A percentile compares a stretch with the other conserved stretches of the same genome.
Conservation (phyloP, 163 green algal genomes). For the Scenedesmus sp. region DNA sequence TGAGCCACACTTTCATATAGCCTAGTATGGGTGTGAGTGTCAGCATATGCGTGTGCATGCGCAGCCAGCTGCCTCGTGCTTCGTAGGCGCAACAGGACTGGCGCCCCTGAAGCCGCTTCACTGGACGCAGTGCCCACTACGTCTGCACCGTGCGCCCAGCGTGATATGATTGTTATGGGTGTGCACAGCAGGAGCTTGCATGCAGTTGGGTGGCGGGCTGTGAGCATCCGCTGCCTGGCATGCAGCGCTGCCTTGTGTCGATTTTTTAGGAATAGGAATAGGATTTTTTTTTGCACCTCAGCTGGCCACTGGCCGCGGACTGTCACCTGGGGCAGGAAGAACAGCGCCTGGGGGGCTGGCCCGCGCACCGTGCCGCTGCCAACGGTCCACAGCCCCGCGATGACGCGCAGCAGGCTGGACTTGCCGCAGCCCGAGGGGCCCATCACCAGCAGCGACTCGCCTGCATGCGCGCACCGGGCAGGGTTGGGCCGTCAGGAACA, state of each 20-base stretch:
- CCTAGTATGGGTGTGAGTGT: too few species aligned
- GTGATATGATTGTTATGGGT: too few species aligned
- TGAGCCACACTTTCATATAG: background rate
- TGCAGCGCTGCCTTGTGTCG: too few species aligned
- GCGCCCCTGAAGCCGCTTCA: too few species aligned
- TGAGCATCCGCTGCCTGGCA: too few species aligned
- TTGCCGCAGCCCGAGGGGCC: conserved; percentile 95
- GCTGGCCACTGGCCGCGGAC: background rate
- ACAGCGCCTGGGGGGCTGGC: background rate
- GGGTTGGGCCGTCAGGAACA: background rate
- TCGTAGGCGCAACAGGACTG: too few species aligned
- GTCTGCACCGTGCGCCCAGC: too few species aligned
- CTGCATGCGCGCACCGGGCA: conserved; percentile 27
- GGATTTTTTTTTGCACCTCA: too few species aligned
- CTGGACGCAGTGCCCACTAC: too few species aligned
- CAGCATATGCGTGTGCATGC: background rate
- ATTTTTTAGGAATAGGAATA: too few species aligned
- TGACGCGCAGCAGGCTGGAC: conserved; percentile 85
- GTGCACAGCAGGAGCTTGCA: conserved; percentile 42
- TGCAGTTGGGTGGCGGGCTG: too few species aligned
- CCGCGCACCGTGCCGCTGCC: conserved; percentile 68
- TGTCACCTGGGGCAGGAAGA: conserved; percentile 50
- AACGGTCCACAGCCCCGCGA: conserved; percentile 92
- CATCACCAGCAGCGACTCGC: conserved; percentile 91
- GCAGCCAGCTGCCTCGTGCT: background rate